phyloP scores from a whole-genome alignment of 2,329 filamentous ascomycete genomes.

The Aspergillus tubingensis region DNA sequence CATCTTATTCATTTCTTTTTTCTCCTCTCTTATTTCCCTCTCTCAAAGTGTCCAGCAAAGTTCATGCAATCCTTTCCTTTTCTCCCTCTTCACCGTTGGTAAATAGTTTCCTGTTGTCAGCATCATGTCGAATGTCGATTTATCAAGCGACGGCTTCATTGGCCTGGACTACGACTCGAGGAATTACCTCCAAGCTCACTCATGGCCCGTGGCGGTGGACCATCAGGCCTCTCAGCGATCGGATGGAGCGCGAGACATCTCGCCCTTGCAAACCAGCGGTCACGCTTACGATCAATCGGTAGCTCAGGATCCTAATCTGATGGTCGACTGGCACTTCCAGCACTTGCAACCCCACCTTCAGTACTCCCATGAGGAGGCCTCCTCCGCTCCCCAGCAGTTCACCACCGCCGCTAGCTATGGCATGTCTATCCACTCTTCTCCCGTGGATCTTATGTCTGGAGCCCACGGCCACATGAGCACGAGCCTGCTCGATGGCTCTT shows the following conservation, averaged over 20 bases:
- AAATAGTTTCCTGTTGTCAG: constrained; percentile 13
- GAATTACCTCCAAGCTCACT: constrained; percentile 45
- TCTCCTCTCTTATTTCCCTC: constrained; percentile 12
- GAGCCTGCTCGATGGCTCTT: constrained; percentile 64
- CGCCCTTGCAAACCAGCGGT: constrained; percentile 47
- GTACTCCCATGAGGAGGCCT: constrained; percentile 54
- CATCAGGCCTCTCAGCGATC: constrained; percentile 41
- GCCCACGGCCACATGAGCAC: constrained; percentile 64
- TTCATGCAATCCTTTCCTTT: constrained; percentile 18
- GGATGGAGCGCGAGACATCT: constrained; percentile 43
- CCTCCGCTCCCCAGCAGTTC: constrained; percentile 57
- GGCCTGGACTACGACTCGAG: constrained; percentile 52
- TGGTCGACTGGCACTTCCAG: constrained; percentile 51
- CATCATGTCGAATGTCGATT: constrained; percentile 49
- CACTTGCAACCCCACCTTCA: constrained; percentile 43
- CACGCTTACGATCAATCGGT: constrained; percentile 47
- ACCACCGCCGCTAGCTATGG: constrained; percentile 61
- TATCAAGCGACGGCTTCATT: constrained; percentile 48
- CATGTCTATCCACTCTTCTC: constrained; percentile 46
- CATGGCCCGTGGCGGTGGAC: constrained; percentile 48
- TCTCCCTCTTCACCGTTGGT: constrained; percentile 20
- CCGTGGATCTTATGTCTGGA: constrained; percentile 59
- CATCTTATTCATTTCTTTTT: constrained; percentile 5
- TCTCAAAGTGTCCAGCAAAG: neutral
- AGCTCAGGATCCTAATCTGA: constrained; percentile 46